A percentile compares a stretch with the other conserved stretches of the same genome.
phyloP scores from a whole-genome alignment of 2,329 filamentous ascomycete species.

The Grosmannia serpens region DNA sequence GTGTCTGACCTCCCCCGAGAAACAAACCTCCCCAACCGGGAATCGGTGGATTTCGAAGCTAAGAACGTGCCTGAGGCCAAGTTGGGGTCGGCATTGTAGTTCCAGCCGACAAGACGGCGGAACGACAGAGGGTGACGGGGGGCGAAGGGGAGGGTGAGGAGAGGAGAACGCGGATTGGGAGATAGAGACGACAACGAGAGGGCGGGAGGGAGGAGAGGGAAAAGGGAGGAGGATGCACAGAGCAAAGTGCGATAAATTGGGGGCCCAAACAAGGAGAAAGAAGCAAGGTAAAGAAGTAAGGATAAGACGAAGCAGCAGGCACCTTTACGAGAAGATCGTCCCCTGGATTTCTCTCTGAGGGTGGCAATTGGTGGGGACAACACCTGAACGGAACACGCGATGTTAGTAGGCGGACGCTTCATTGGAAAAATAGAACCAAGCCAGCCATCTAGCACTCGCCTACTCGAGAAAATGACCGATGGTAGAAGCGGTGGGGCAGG shows the following conservation, averaged over 20 bases:
- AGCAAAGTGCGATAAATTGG: background rate
- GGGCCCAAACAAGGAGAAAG: background rate
- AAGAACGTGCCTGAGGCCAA: conserved; percentile 7
- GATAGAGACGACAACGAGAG: background rate
- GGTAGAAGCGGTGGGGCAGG: conserved; percentile 13
- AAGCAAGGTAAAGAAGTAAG: background rate
- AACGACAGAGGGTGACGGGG: background rate
- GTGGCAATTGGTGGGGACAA: conserved; percentile 9
- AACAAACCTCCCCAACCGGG: conserved; percentile 1
- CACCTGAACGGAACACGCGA: conserved; percentile 7
- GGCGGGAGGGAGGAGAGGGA: background rate
- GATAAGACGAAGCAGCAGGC: background rate
- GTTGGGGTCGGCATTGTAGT: conserved; percentile 9
- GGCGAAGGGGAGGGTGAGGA: background rate
- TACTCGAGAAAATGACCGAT: conserved; percentile 7
- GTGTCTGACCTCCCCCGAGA: conserved; percentile 9
- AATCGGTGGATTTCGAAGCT: conserved; percentile 6
- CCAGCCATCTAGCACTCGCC: conserved; percentile 5
- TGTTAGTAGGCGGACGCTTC: conserved; percentile 9
- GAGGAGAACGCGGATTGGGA: background rate
- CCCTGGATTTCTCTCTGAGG: conserved; percentile 7
- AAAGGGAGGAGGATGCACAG: background rate
- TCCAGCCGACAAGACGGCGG: conserved; percentile 1
- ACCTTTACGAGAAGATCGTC: conserved; percentile 10
- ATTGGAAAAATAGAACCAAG: conserved; percentile 3